Base-by-base conservation (phyloP, 2,329 filamentous ascomycete species). In the Daldinia sp. region DNA sequence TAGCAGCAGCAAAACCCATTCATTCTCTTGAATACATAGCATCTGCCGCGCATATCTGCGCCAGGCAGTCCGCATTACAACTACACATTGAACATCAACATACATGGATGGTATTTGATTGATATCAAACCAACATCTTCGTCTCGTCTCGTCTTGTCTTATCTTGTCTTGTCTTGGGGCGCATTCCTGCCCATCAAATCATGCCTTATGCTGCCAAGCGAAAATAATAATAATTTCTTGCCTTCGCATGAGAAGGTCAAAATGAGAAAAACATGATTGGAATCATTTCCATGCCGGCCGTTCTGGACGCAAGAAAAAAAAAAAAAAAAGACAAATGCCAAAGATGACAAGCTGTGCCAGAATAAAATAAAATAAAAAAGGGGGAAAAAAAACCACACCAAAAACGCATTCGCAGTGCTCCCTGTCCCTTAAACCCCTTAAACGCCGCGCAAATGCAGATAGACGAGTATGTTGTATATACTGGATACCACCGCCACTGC, bases 361-460 rank as follows among this genome's bases (percentile, higher is more conserved):
- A 45, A 19, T 25, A 45, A 35, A 35, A 15, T n/a, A 2, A 35
- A 15, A 34, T 15, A 35, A 2, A 37, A 37, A 37, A 37, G 6
- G 19, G 15, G 30, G 30, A 47, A 29, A 29, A 29, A 48, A 17
- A 48, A 30, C n/a, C n/a, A n/a, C n/a, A n/a, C n/a, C n/a, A n/a
- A n/a, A n/a, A n/a, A n/a, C n/a, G n/a, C n/a, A n/a, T n/a, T n/a
- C n/a, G 23, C n/a, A 48, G 45, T 29, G 25, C 51, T 56, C 53
- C 61, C 50, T 15, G 30, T 43, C 27, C 37, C 51, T 35, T 48
- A 56, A 59, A 49, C 23, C 47, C 48, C 21, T 15, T 11, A 51
- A 64, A 64, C 63, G 63, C 63, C 63, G 21, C 45, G 52, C 49
- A 63, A 57, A 66, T 66, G 60, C 63, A 61, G 49, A 55, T 19